Percentiles rank a stretch among this genome's conserved stretches.
Conservation (phyloP, 2,329 filamentous ascomycete species). For the Grosmannia clavigera region DNA sequence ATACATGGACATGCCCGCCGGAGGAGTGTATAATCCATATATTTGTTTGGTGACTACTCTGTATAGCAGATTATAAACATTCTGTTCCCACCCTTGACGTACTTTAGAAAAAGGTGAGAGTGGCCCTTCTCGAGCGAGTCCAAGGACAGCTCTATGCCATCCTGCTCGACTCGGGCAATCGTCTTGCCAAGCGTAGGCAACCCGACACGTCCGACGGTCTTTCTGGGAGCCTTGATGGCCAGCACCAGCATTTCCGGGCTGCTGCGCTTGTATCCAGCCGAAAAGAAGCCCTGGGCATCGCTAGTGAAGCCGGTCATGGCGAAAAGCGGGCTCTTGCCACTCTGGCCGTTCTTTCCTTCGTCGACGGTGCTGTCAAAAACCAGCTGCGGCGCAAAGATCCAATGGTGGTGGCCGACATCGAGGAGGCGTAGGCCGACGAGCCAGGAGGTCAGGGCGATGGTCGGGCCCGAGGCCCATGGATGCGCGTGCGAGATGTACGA, state of each 20-base stretch:
- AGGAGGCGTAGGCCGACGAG: background rate
- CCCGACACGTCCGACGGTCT: background rate
- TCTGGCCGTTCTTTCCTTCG: background rate
- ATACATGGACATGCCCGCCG: no score
- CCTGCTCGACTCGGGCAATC: background rate
- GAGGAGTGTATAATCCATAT: no score
- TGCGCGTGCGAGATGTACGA: constrained; percentile 33
- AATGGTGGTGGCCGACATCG: background rate
- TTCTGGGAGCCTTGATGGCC: background rate
- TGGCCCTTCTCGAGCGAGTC: background rate
- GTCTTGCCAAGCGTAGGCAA: background rate
- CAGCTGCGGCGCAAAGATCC: background rate
- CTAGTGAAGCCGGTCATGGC: background rate
- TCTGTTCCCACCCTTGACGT: background rate
- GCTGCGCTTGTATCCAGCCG: background rate
- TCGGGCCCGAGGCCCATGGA: constrained; percentile 36
- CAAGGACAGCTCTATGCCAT: background rate
- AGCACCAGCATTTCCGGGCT: background rate
- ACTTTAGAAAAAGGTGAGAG: background rate
- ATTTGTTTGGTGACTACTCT: background rate
- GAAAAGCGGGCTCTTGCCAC: background rate
- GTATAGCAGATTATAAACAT: background rate
- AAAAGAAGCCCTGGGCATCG: background rate
- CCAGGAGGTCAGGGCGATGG: constrained; percentile 25
- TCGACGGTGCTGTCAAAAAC: background rate